Evolutionary conservation across 306 rosid species (phyloP), one percentile per base, ranked within the genome.

Genomic region (Medicago ruthenica): DNA sequence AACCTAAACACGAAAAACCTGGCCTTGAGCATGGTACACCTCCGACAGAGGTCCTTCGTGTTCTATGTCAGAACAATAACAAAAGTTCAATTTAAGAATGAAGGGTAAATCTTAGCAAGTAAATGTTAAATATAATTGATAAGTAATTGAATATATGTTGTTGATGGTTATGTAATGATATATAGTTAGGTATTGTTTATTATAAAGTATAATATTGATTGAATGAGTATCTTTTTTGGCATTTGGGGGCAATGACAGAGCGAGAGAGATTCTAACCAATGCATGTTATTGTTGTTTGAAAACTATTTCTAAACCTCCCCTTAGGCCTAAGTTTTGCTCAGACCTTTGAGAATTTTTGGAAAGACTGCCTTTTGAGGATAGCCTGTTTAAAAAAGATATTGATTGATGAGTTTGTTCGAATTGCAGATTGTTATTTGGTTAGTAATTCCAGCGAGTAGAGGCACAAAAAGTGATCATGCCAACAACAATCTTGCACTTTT

Each of bases 351-450:
- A 18, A 18, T 55, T 55, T 9, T 2, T 55, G 6, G 12, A 17
- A 55, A 13, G 61, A 17, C 59, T 53, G 5, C 15, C 13, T 55
- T 55, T 55, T 55, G 31, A 54, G 6, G 9, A 18, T 9, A 18
- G 31, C 14, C 15, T 55, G 16, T 21, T 51, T 16, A 8, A 53
- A n/a, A 53, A 53, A 53, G 22, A 10, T 21, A 58, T 58, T 58
- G 37, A 22, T 58, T 12, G 8, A 22, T 36, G 20, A 34, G 20
- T 36, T 57, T 58, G 20, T 27, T 61, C 1, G 5, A 27, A 44
- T 54, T 76, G 89, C 88, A 92, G 98, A 87, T 95, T 55, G 88
- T 95, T 9, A 79, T 92, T 64, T 90, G 97, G 97, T 44, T 95
- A 41, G 89, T 92, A 24, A 85, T 92, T 83, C 98, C 98, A 1